Conservation (phyloP, 352 stramenopile genomes). For the Pythium plurisporium region DNA sequence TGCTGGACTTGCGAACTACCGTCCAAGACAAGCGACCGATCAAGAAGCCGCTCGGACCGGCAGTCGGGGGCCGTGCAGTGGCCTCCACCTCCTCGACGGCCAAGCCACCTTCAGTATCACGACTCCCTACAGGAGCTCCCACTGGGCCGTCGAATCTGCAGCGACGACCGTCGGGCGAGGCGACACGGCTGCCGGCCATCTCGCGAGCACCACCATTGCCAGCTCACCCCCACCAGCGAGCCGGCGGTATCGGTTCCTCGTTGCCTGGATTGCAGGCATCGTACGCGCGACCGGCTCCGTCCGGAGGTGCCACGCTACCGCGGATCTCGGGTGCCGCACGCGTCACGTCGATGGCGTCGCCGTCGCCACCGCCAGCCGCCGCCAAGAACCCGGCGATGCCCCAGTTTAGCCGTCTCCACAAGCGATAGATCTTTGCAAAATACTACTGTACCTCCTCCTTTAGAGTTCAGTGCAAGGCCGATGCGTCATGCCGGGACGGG, state of each 20-base stretch:
- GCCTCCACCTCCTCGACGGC: too few species aligned
- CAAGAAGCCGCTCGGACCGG: constrained; percentile 2
- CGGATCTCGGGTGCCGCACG: constrained; percentile 10
- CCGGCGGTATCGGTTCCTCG: too few species aligned
- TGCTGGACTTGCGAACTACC: constrained; percentile 16
- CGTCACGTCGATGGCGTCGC: constrained; percentile 20
- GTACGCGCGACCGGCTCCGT: too few species aligned
- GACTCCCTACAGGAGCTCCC: not conserved
- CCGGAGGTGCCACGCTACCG: constrained; percentile 25
- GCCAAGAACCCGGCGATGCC: constrained; percentile 39
- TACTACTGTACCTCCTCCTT: not conserved
- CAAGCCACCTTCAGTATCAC: not conserved
- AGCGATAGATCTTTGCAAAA: constrained; percentile 29
- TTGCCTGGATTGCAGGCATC: too few species aligned
- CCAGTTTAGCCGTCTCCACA: constrained; percentile 61
- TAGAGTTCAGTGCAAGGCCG: too few species aligned
- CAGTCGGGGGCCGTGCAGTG: too few species aligned
- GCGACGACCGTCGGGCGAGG: not conserved
- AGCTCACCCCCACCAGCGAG: not conserved
- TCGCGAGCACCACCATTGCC: not conserved
- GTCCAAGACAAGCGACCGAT: not conserved
- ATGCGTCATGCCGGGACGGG: constrained; percentile 3
- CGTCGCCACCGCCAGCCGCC: constrained; percentile 33
- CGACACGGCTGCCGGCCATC: constrained; percentile 16
- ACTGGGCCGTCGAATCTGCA: not conserved